phyloP scores from a whole-genome alignment of 768 basidiomycete species.

The Gymnopilus junonius region DNA sequence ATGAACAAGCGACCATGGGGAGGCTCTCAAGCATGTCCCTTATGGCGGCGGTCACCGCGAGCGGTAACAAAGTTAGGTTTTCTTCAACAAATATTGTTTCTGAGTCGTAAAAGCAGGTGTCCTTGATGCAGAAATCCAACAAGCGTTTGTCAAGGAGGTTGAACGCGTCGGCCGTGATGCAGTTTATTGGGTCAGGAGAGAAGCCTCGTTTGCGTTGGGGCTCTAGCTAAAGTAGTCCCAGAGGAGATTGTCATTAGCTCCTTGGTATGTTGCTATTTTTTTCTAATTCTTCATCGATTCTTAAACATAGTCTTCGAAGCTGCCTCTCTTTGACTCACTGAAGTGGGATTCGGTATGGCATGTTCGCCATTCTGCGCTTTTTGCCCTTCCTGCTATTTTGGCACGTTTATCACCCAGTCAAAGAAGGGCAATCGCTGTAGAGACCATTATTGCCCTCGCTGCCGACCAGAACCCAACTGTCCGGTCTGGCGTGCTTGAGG shows the following conservation, averaged over 20 bases:
- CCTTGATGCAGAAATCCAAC: conserved; percentile 57
- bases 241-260: conserved; percentile 66
- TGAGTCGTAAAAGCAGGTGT: conserved; percentile 47
- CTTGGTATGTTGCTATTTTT: conserved; percentile 50
- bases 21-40: conserved; percentile 92
- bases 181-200: conserved; percentile 79
- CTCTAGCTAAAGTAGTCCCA: conserved; percentile 87
- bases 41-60: conserved; percentile 85
- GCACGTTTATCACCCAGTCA: conserved; percentile 61
- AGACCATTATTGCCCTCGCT: conserved; percentile 65
- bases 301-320: conserved; percentile 43
- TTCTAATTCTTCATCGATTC: neutral
- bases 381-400: conserved; percentile 82
- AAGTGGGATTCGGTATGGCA: conserved; percentile 74
- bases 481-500: conserved; percentile 80
- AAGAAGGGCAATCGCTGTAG: conserved; percentile 68
- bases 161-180: conserved; percentile 67
- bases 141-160: conserved; percentile 75
- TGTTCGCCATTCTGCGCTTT: conserved; percentile 87
- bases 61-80: conserved; percentile 49
- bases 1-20: conserved; percentile 82
- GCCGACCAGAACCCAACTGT: conserved; percentile 69
- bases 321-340: conserved; percentile 78
- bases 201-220: conserved; percentile 87
- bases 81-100: conserved; percentile 4